Evolutionary conservation across 164 flowering plant species (phyloP).

Genomic region (Vitis cinerea): DNA sequence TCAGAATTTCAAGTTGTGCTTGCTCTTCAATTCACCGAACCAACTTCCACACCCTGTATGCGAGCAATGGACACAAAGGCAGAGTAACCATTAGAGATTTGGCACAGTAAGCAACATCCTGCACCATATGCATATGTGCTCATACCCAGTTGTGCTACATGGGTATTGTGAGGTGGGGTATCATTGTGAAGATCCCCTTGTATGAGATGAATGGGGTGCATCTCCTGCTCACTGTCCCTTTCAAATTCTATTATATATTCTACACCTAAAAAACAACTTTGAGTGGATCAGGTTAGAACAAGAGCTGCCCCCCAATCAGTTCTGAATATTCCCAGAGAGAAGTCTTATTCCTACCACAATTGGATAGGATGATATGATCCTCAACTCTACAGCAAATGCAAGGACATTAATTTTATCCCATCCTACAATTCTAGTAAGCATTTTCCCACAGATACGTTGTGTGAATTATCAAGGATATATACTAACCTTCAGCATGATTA

Average conservation of each 20-base stretch:
- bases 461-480: not conserved
- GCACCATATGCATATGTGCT: not conserved
- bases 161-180: not conserved
- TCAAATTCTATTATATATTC: too few relatives aligned
- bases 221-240: not conserved
- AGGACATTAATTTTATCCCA: not conserved
- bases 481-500: slow-evolving; percentile 13
- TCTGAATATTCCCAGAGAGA: too few relatives aligned
- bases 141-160: not conserved
- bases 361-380: not conserved
- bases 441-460: not conserved
- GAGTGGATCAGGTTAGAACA: too few relatives aligned
- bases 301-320: too few relatives aligned
- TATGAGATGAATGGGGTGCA: not conserved
- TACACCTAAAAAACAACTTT: too few relatives aligned
- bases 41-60: slow-evolving; percentile 6
- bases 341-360: not conserved
- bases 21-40: not conserved
- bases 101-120: not conserved
- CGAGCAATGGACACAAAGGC: not conserved
- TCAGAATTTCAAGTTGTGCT: too few relatives aligned
- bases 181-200: not conserved
- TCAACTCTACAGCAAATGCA: too few relatives aligned
- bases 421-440: not conserved
- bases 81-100: not conserved